Conservation (phyloP, 805 yeast species). For the Nakazawaea ishiwadae region DNA sequence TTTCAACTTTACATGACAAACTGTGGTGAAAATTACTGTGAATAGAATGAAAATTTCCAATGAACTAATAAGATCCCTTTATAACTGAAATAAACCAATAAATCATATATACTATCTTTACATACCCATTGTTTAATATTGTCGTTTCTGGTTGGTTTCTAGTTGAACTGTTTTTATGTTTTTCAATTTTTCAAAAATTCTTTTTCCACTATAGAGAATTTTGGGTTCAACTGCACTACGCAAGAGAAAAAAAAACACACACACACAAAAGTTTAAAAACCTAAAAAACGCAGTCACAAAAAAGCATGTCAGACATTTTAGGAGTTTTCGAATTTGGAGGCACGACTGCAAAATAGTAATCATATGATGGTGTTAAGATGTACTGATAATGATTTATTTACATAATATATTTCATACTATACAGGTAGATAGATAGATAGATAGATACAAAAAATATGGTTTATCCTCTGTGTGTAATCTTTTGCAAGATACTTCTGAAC, state of each 20-base stretch:
- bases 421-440: background rate
- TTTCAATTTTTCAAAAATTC: conserved; percentile 5
- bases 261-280: background rate
- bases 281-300: too few relatives aligned
- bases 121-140: conserved; percentile 9
- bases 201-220: background rate
- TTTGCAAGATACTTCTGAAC: conserved; percentile 10
- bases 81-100: too few relatives aligned
- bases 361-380: too few relatives aligned
- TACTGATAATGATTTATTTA: too few relatives aligned
- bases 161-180: background rate
- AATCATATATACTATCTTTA: background rate
- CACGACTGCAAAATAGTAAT: too few relatives aligned
- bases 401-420: too few relatives aligned
- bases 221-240: conserved; percentile 21
- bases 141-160: conserved; percentile 4
- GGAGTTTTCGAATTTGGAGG: too few relatives aligned
- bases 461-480: background rate
- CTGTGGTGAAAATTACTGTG: too few relatives aligned
- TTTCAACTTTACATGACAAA: too few relatives aligned
- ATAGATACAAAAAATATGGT: background rate
- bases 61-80: too few relatives aligned
- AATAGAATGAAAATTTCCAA: too few relatives aligned
- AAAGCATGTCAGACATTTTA: too few relatives aligned
- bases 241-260: background rate